These are phyloP conservation scores for Penicillium manginii DNA, from an alignment of 495 filamentous ascomycete species.

Conservation along the genomic window DNA sequence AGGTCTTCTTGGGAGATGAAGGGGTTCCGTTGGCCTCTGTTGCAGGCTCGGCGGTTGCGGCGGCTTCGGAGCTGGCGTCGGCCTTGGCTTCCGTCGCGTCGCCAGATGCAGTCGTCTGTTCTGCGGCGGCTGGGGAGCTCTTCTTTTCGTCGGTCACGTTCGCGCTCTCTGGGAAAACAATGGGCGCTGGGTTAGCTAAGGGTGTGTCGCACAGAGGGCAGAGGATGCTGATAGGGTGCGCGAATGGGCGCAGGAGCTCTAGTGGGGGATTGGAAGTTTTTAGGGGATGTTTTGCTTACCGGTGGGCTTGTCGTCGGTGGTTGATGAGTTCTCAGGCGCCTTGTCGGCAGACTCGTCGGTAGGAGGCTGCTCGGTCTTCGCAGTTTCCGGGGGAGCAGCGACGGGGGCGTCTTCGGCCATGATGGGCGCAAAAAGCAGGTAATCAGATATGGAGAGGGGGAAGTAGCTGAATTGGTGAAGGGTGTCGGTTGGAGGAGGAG, in stretches of 20 bases:
- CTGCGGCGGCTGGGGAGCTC: conserved; percentile 29
- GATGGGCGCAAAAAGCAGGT: conserved; percentile 20
- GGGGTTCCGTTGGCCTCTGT: conserved; percentile 50
- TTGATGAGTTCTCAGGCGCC: conserved; percentile 34
- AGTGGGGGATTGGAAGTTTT: neutral
- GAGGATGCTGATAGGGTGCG: conserved; percentile 1
- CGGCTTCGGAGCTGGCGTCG: conserved; percentile 23
- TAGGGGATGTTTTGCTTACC: conserved; percentile 31
- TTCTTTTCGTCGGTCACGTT: conserved; percentile 37
- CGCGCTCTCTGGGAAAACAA: conserved; percentile 25
- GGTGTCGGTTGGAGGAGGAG: conserved; percentile 19
- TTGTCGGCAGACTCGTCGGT: conserved; percentile 38
- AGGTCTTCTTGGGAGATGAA: conserved; percentile 47
- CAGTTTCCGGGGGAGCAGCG: conserved; percentile 37
- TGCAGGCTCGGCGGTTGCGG: conserved; percentile 31
- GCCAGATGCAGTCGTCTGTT: conserved; percentile 29
- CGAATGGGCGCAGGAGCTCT: conserved; percentile 9
- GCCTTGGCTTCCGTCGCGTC: conserved; percentile 40
- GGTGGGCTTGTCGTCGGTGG: conserved; percentile 34
- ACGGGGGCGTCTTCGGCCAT: conserved; percentile 51
- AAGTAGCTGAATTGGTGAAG: conserved; percentile 1
- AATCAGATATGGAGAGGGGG: neutral
- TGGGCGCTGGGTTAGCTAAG: conserved; percentile 30
- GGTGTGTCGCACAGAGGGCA: conserved; percentile 26
- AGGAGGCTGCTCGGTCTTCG: conserved; percentile 38